Base-by-base conservation (phyloP, 441 rosid species). In the Hura crepitans region DNA sequence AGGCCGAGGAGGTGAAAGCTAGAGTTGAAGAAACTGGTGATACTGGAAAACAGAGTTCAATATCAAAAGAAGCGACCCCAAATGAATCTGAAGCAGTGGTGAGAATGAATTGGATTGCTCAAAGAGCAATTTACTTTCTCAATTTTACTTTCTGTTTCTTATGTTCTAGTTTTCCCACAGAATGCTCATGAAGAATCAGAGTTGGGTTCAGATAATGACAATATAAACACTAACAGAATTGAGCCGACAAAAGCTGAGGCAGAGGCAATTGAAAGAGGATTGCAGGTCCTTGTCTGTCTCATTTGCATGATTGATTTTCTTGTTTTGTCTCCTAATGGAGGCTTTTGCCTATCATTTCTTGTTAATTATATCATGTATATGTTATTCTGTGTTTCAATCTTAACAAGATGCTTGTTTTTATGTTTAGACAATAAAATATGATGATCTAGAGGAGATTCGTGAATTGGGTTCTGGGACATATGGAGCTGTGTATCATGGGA, bases 221-320 rank as follows among this genome's bases (percentile, higher is more conserved):
- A 78, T 80, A 66, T 84, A 64, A 73, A 81, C 61, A 80, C 70
- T 57, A 84, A 82, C 71, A 89, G 84, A 85, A 95, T 95, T 74
- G 99, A 95, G 85, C 95, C 85, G 53, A 95, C 98, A 65, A 87
- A 88, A 63, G 99, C 99, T 0, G 99, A 95, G 83, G 96, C 86
- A 59, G 98, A 95, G 85, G 98, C 99, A 61, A 83, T 79, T 74
- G 83, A 90, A 45, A 86, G 90, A 76, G 99, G 99, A 80, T 79
- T 95, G 75, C 99, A 92, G 95, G 99, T 91, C 75, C 46, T 39
- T 65, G 30, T 31, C 78, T 62, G 58, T 72, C 35, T 72, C 60
- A 7, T 70, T 71, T 49, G 27, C 54, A 39, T 14, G 33, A 54
- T 58, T 61, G 23, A 47, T 70, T 23, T 60, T 54, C 18, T 62